Evolutionary conservation across 2,329 filamentous ascomycete species (phyloP).

Genomic region (Sporothrix inflata): DNA sequence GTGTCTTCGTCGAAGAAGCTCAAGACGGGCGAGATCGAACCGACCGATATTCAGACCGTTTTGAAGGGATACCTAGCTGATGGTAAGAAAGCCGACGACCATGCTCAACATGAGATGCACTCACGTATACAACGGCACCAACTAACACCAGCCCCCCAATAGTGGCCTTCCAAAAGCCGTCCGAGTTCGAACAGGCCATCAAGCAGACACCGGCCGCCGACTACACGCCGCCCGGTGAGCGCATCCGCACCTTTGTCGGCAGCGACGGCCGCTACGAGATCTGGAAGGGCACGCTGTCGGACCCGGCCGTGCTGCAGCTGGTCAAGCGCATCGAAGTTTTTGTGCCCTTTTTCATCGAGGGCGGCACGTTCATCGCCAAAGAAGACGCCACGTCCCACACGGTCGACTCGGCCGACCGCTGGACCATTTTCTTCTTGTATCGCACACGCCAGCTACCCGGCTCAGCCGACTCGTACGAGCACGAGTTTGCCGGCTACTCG

Average conservation of each 20-base stretch:
- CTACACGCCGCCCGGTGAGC: conserved; percentile 75
- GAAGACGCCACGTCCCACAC: conserved; percentile 52
- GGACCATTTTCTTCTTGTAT: conserved; percentile 90
- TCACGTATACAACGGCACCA: neutral
- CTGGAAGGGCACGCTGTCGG: conserved; percentile 76
- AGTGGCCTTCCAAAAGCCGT: conserved; percentile 69
- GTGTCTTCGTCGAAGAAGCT: conserved; percentile 75
- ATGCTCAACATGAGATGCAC: neutral
- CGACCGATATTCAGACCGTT: conserved; percentile 68
- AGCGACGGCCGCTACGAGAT: conserved; percentile 73
- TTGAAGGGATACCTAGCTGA: conserved; percentile 69
- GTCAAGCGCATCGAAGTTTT: conserved; percentile 82
- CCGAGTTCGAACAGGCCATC: conserved; percentile 65
- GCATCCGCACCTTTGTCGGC: conserved; percentile 65
- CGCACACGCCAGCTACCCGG: conserved; percentile 52
- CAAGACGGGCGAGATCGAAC: conserved; percentile 66
- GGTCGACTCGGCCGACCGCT: conserved; percentile 72
- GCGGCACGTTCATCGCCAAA: conserved; percentile 71
- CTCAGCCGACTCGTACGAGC: conserved; percentile 57
- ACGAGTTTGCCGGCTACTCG: conserved; percentile 84
- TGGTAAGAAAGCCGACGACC: conserved; percentile 46
- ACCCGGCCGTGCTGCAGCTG: conserved; percentile 70
- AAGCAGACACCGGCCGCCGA: conserved; percentile 45
- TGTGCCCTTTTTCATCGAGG: conserved; percentile 88
- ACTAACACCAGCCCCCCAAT: neutral